A percentile compares a stretch with the other conserved stretches of the same genome.
Conservation (phyloP, 2,329 filamentous ascomycete species). For the Chaetomiaceae sp. region DNA sequence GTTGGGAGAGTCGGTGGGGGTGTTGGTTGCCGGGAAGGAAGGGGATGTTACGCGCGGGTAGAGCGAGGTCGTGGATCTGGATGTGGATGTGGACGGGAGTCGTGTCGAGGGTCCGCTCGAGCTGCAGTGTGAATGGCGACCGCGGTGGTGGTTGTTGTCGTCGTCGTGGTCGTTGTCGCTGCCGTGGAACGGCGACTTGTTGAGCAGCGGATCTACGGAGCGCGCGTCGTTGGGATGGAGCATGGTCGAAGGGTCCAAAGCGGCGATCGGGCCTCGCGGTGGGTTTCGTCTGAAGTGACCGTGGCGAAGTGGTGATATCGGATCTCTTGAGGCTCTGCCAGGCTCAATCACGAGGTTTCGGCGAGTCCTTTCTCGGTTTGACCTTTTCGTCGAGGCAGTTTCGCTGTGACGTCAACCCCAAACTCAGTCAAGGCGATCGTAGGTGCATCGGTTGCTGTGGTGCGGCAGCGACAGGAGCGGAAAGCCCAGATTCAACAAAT, state of each 20-base stretch:
- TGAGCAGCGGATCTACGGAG: conserved; percentile 21
- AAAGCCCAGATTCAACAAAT: too few species aligned
- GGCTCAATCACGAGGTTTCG: neutral
- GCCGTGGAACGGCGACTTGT: neutral
- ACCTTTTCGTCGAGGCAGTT: neutral
- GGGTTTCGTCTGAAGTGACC: neutral
- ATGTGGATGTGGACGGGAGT: too few species aligned
- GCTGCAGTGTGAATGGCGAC: conserved; percentile 10
- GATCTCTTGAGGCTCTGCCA: too few species aligned
- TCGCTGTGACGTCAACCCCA: conserved; percentile 6
- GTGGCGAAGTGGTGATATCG: neutral
- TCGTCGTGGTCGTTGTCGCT: neutral
- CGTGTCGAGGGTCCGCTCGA: conserved; percentile 9
- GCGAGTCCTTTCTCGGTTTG: neutral
- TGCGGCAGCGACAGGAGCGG: too few species aligned
- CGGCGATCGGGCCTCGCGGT: too few species aligned
- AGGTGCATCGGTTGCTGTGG: too few species aligned
- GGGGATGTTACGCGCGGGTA: neutral
- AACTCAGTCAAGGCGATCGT: neutral
- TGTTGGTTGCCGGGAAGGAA: neutral
- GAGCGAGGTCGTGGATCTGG: neutral
- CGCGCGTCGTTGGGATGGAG: conserved; percentile 11
- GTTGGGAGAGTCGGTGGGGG: conserved; percentile 1
- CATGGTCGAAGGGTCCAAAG: conserved; percentile 11
- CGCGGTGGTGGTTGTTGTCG: conserved; percentile 12